Evolutionary conservation across 2,329 filamentous ascomycete genomes (phyloP).

Genomic region (Coniochaeta sp.): DNA sequence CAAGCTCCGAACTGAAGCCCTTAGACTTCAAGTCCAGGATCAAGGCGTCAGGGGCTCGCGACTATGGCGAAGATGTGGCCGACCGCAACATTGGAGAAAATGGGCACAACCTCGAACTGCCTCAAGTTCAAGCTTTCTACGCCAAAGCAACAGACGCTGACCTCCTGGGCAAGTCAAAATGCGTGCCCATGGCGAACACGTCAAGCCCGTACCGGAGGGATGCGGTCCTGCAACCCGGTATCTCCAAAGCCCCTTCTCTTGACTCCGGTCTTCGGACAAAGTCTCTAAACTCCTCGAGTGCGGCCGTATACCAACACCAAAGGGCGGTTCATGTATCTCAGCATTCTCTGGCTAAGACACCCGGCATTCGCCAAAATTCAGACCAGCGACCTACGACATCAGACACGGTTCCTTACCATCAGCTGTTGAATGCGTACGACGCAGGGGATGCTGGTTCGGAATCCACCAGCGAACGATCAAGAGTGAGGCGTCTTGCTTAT

Average conservation of each 20-base stretch:
- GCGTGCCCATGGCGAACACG: conserved; percentile 8
- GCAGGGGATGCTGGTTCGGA: neutral
- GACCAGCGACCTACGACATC: neutral
- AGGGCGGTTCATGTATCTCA: conserved; percentile 3
- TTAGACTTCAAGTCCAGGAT: conserved; percentile 41
- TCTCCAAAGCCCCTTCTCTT: conserved; percentile 9
- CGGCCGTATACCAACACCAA: conserved; percentile 7
- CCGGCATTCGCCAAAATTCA: neutral
- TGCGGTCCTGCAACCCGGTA: conserved; percentile 7
- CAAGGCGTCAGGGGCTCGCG: conserved; percentile 40
- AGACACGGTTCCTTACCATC: neutral
- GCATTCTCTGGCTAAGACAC: neutral
- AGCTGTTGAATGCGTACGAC: neutral
- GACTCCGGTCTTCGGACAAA: conserved; percentile 9
- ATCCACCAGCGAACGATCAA: neutral
- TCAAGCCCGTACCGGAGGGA: conserved; percentile 7
- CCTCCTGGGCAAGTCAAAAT: neutral
- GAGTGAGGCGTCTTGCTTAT: neutral
- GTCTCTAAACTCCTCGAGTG: conserved; percentile 11
- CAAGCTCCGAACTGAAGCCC: conserved; percentile 43
- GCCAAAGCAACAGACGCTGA: conserved; percentile 10
- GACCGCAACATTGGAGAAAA: conserved; percentile 48
- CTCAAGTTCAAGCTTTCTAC: conserved; percentile 28
- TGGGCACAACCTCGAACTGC: conserved; percentile 22
- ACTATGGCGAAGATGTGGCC: conserved; percentile 59